phyloP scores from a whole-genome alignment of 169 alveolate genomes.

The Eimeria sp. region DNA sequence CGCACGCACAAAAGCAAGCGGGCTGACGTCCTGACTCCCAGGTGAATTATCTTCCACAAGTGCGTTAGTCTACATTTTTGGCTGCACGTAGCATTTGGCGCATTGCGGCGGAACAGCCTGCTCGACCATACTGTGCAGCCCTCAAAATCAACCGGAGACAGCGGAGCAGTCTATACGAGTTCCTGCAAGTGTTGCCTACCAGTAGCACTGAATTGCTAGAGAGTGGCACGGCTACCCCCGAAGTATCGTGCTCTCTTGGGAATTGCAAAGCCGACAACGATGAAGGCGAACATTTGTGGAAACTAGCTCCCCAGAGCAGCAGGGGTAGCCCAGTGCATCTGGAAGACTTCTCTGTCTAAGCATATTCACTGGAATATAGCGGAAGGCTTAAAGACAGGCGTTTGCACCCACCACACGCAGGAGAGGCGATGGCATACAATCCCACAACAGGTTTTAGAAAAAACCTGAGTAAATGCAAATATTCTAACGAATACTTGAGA shows the following conservation, averaged over 20 bases:
- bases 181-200: neutral
- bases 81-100: neutral
- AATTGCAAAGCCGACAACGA: neutral
- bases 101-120: too few relatives aligned
- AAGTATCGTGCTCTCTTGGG: neutral
- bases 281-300: neutral
- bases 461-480: neutral
- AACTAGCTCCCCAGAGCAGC: neutral
- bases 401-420: neutral
- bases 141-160: neutral
- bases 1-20: neutral
- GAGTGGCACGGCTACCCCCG: neutral
- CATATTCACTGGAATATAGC: neutral
- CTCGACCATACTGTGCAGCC: neutral
- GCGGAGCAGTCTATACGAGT: neutral
- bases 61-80: neutral
- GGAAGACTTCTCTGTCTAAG: neutral
- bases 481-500: neutral
- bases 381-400: neutral
- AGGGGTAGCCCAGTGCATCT: neutral
- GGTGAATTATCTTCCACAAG: neutral
- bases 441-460: neutral
- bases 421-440: neutral
- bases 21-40: neutral
- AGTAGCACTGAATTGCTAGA: neutral